Percentiles rank a stretch among this genome's conserved stretches.
Conservation (phyloP, 441 rosid genomes). For the Mallotus repandus region DNA sequence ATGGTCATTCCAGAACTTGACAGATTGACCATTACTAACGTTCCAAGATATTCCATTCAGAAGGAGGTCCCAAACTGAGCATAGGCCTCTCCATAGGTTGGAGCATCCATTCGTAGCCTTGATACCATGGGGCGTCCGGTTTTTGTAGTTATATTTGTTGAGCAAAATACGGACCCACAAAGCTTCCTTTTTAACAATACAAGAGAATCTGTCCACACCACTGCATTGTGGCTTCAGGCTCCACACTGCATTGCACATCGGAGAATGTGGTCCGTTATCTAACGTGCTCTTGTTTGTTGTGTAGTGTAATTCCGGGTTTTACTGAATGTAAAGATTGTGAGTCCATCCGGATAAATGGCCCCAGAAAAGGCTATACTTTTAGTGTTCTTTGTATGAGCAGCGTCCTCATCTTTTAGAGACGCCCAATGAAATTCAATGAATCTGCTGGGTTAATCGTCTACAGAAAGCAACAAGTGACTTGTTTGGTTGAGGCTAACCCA, state of each 20-base stretch:
- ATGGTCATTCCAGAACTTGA: too few relatives aligned
- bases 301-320: neutral
- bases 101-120: too few relatives aligned
- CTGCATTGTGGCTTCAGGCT: too few relatives aligned
- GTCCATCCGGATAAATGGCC: too few relatives aligned
- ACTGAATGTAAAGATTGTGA: neutral
- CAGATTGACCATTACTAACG: too few relatives aligned
- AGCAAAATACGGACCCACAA: too few relatives aligned
- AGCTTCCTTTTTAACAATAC: neutral
- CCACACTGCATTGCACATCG: neutral
- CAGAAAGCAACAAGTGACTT: slow-evolving; percentile 2
- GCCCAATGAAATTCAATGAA: neutral
- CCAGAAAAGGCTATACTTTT: too few relatives aligned
- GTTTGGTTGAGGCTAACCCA: slow-evolving; percentile 12
- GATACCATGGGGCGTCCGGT: too few relatives aligned
- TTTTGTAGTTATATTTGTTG: too few relatives aligned
- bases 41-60: too few relatives aligned
- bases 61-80: too few relatives aligned
- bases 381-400: neutral
- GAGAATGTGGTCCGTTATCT: neutral
- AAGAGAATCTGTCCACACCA: neutral
- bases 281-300: neutral
- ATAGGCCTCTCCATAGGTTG: too few relatives aligned
- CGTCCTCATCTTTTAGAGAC: neutral
- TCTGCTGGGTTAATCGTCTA: neutral